Base-by-base conservation (phyloP, 139 green algal species). In the Chlorella sp. region DNA sequence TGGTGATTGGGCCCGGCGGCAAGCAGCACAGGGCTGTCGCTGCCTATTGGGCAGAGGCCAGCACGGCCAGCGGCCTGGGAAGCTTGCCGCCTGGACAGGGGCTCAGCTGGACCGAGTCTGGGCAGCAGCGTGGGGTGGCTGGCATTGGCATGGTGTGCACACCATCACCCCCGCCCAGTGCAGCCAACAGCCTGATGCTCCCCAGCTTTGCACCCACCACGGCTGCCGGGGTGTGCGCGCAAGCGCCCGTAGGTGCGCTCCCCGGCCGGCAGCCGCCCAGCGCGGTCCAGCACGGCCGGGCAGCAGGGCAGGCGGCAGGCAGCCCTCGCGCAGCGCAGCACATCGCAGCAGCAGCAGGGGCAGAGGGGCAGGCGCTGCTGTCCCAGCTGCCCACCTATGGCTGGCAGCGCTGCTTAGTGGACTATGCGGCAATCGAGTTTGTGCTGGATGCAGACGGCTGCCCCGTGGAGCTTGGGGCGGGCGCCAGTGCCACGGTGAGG, bases 391-490 rank as follows among this genome's bases (percentile, higher is more conserved):
- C 76, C 58, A 73, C 58, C 28, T 73, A 76, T n/a, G 79, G 65
- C 65, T 84, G 79, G 79, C 79, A 77, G 79, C 44, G 65, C 43
- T 76, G 79, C 79, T 20, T 73, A 1, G 79, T 84, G 43, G 64
- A 76, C 44, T 76, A 38, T n/a, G 19, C 44, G 0, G 43, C 32
- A 32, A 76, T 84, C 11, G 65, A 77, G 30, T 85, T 85, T 36
- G 34, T 65, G 19, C 30, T 38, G 30, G 44, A 43, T 16, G 36
- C 48, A 5, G 68, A 79, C 0, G 80, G 80, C 28, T 14, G 17
- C 8, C 19, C 38, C 0, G 26, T 70, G 34, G 65, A 79, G 68
- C 68, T 85, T 22, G 80, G 80, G 4, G 20, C 6, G n/a, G 80
- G 80, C 22, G 38, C 67, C 13, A 80, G 51, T 0, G 67, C 65